Evolutionary conservation across 176 grass and related monocot genomes (phyloP).

Genomic region (Hordeum marinum): DNA sequence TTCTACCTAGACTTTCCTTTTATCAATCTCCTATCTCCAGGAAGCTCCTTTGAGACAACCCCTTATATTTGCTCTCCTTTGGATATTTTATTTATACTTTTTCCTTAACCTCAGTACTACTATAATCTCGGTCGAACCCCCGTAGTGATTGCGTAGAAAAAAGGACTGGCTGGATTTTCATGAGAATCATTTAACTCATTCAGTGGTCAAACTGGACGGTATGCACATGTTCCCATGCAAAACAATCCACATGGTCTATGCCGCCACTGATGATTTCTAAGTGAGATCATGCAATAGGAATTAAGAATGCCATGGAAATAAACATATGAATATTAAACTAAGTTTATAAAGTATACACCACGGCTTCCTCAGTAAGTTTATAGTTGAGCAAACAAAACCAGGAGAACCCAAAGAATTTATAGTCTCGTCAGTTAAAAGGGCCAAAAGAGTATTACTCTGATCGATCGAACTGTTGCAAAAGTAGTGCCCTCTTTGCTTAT

Average conservation of each 20-base stretch:
- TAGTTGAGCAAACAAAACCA: slow-evolving; percentile 3
- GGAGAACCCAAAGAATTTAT: slow-evolving; percentile 13
- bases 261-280: not conserved
- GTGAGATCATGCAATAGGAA: not conserved
- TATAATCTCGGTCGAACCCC: not conserved
- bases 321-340: slow-evolving; percentile 1
- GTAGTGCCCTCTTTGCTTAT: slow-evolving; percentile 50
- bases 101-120: not conserved
- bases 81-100: not conserved
- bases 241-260: not conserved
- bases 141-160: not conserved
- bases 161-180: not conserved
- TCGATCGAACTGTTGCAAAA: slow-evolving; percentile 42
- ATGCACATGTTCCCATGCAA: not conserved
- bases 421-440: not conserved
- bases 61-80: not conserved
- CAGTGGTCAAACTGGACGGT: not conserved
- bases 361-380: slow-evolving; percentile 4
- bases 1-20: not conserved
- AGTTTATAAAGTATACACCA: slow-evolving; percentile 10
- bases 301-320: slow-evolving; percentile 9
- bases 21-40: not conserved
- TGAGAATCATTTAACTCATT: not conserved
- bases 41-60: not conserved
- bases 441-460: slow-evolving; percentile 50